A percentile compares a stretch with the other conserved stretches of the same genome.
Conservation (phyloP, 2,329 filamentous ascomycete genomes). For the Penicillium verrucosum region DNA sequence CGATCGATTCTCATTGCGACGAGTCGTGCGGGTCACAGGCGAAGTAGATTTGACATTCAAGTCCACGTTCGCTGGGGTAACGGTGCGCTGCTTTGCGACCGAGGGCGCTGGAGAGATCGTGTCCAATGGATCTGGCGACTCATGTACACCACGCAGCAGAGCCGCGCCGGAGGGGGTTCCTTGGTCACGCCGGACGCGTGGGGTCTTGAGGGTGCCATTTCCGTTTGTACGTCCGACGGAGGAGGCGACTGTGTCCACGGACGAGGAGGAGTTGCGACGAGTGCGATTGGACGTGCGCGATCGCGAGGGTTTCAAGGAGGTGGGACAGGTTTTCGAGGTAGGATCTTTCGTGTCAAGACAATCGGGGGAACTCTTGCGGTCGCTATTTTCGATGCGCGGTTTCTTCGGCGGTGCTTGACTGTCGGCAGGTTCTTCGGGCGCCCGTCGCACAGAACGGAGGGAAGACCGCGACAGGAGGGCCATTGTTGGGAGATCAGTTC, state of each 20-base stretch:
- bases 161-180: slow-evolving; percentile 11
- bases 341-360: slow-evolving; percentile 28
- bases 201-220: slow-evolving; percentile 11
- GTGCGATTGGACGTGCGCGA: slow-evolving; percentile 13
- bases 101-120: slow-evolving; percentile 20
- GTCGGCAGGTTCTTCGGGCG: slow-evolving; percentile 19
- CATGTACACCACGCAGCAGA: slow-evolving; percentile 11
- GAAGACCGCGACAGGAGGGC: slow-evolving; percentile 34
- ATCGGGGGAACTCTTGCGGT: slow-evolving; percentile 34
- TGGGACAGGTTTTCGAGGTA: slow-evolving; percentile 1
- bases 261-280: slow-evolving; percentile 17
- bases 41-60: slow-evolving; percentile 12
- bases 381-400: slow-evolving; percentile 22
- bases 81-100: slow-evolving; percentile 6
- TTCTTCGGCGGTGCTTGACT: slow-evolving; percentile 26
- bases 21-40: slow-evolving; percentile 18
- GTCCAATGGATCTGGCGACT: slow-evolving; percentile 28
- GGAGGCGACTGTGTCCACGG: slow-evolving; percentile 13
- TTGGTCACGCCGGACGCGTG: slow-evolving; percentile 10
- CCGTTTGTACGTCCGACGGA: slow-evolving; percentile 8
- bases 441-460: slow-evolving; percentile 35
- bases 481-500: slow-evolving; percentile 27
- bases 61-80: slow-evolving; percentile 3
- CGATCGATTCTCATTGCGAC: slow-evolving; percentile 6
- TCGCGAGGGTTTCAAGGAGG: slow-evolving; percentile 17